Evolutionary conservation across 169 alveolate genomes (phyloP).

Genomic region (Plasmodium ovale): DNA sequence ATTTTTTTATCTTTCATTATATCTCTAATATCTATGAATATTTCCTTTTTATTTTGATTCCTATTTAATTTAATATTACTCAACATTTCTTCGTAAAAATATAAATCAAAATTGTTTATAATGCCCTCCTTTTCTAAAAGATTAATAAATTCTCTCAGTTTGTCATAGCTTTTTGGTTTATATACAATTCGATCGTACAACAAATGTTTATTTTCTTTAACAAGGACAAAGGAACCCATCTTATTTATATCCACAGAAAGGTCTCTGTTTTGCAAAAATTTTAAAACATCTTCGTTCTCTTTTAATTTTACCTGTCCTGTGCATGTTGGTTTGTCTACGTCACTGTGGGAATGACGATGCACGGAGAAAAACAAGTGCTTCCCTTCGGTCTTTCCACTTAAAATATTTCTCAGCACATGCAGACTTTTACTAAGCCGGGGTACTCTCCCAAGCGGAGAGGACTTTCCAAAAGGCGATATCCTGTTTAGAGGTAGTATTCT

Average conservation of each 20-base stretch:
- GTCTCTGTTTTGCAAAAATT: conserved; percentile 13
- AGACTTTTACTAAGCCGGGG: background rate
- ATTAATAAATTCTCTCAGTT: conserved; percentile 19
- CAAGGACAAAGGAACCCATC: conserved; percentile 20
- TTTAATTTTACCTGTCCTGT: conserved; percentile 14
- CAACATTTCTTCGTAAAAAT: conserved; percentile 28
- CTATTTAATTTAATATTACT: conserved; percentile 47
- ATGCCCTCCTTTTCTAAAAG: conserved; percentile 16
- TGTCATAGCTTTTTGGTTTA: conserved; percentile 16
- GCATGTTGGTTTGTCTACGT: conserved; percentile 16
- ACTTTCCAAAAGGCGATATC: no score
- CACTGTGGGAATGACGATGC: background rate
- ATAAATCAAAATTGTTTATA: conserved; percentile 22
- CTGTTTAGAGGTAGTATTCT: no score
- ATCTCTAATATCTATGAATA: conserved; percentile 35
- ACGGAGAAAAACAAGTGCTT: background rate
- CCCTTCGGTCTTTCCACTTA: background rate
- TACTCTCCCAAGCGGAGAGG: background rate
- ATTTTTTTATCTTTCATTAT: conserved; percentile 6
- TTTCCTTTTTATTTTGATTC: conserved; percentile 28
- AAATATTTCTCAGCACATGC: conserved; percentile 1
- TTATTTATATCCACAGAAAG: background rate
- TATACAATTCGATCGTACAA: conserved; percentile 29
- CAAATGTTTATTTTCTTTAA: conserved; percentile 12
- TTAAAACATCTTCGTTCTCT: conserved; percentile 3